A percentile compares a stretch with the other conserved stretches of the same genome.
Conservation (phyloP, 345 rosid genomes). For the Bruguiera parviflora region DNA sequence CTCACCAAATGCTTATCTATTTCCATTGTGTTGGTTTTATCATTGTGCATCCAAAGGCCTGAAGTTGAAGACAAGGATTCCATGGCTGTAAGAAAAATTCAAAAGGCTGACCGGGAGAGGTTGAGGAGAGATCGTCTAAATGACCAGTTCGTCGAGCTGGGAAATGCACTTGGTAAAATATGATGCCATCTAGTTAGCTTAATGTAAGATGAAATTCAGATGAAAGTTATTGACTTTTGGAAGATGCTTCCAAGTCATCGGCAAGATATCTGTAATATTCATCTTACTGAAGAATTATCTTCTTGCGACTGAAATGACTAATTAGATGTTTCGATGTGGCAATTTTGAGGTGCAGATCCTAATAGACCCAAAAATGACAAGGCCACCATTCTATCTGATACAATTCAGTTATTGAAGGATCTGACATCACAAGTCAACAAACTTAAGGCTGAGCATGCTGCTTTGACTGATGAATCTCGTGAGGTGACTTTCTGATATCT, state of each 20-base stretch:
- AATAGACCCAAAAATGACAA: conserved; percentile 90
- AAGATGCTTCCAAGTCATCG: background rate
- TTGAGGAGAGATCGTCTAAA: conserved; percentile 86
- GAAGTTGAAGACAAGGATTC: conserved; percentile 42
- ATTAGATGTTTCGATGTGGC: conserved; percentile 6
- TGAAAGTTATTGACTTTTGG: background rate
- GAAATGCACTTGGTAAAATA: conserved; percentile 61
- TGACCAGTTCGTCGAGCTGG: conserved; percentile 78
- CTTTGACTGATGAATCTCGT: conserved; percentile 70
- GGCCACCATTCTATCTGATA: conserved; percentile 73
- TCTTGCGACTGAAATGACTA: background rate
- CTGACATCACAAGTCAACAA: conserved; percentile 71
- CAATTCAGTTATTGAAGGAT: conserved; percentile 79
- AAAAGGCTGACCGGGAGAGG: conserved; percentile 91
- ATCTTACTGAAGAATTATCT: background rate
- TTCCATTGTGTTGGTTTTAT: background rate
- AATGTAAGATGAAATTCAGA: background rate
- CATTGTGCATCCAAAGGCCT: conserved; percentile 33
- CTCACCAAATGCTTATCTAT: background rate
- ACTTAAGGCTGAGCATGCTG: conserved; percentile 63
- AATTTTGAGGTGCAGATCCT: conserved; percentile 52
- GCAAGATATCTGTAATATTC: background rate
- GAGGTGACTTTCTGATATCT: conserved; percentile 47
- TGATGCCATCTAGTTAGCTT: background rate
- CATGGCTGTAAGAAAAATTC: conserved; percentile 54